Evolutionary conservation across 192 early-diverging fungal species (phyloP).

Genomic region (Cladochytrium replicatum): DNA sequence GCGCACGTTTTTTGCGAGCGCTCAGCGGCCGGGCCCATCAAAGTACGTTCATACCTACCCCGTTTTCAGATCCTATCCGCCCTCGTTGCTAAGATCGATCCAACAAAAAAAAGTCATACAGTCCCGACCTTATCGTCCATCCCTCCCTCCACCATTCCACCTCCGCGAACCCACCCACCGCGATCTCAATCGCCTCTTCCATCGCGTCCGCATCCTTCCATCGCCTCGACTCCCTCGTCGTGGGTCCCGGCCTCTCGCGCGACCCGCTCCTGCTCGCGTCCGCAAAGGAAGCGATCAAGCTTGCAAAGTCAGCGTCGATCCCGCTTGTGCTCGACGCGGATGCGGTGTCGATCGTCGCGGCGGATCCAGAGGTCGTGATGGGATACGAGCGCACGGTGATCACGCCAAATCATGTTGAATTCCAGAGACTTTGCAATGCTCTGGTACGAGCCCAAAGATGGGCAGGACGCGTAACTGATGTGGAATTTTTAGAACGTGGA

Average conservation of each 20-base stretch:
- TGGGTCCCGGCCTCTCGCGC: constrained; percentile 87
- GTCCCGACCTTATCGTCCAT: constrained; percentile 86
- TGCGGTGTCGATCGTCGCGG: constrained; percentile 65
- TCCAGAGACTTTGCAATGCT: constrained; percentile 59
- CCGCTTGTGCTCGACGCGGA: constrained; percentile 92
- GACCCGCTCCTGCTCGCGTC: constrained; percentile 56
- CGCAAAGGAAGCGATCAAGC: constrained; percentile 55
- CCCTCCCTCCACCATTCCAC: constrained; percentile 54
- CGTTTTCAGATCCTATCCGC: background rate
- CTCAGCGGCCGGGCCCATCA: constrained; percentile 65
- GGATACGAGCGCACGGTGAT: constrained; percentile 66
- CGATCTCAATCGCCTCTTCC: too few species aligned
- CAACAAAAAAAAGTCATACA: too few species aligned
- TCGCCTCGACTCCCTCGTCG: constrained; percentile 72
- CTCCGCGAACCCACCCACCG: too few species aligned
- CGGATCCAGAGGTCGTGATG: constrained; percentile 56
- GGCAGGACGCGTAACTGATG: background rate
- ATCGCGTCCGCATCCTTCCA: constrained; percentile 9
- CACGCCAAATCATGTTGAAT: constrained; percentile 86
- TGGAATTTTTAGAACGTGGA: constrained; percentile 6
- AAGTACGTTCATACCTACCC: constrained; percentile 24
- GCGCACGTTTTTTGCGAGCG: constrained; percentile 79
- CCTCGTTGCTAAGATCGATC: background rate
- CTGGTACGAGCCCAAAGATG: constrained; percentile 13
- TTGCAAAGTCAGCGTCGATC: constrained; percentile 48